Percentiles rank a stretch among this genome's conserved stretches.
These are phyloP conservation scores for Ustilago nuda DNA, from an alignment of 1,284 basidiomycete species.

Conservation along the genomic window DNA sequence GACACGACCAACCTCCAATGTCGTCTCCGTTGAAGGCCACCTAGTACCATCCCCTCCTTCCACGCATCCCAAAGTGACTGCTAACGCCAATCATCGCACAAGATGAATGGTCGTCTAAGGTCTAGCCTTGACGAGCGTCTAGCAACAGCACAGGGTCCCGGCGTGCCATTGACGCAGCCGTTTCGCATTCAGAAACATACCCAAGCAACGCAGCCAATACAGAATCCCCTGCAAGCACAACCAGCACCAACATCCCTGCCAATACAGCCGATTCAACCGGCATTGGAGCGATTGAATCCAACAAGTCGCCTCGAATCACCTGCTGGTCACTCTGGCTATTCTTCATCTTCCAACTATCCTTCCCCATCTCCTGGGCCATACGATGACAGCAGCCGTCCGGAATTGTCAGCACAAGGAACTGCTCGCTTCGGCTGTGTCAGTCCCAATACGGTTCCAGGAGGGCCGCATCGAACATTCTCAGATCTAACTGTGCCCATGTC, in stretches of 20 bases:
- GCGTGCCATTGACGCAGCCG: slow-evolving; percentile 2
- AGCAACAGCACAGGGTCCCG: neutral
- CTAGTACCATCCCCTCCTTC: neutral
- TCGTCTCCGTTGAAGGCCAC: neutral
- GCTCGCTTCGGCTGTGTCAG: slow-evolving; percentile 5
- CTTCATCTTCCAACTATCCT: slow-evolving; percentile 23
- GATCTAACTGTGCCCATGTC: slow-evolving; percentile 6
- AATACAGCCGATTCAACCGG: neutral
- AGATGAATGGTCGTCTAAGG: slow-evolving; percentile 23
- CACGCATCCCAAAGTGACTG: neutral
- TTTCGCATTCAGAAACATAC: slow-evolving; percentile 4
- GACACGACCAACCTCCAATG: neutral
- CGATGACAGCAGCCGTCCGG: slow-evolving; percentile 14
- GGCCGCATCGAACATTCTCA: slow-evolving; percentile 1
- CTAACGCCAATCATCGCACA: slow-evolving; percentile 3
- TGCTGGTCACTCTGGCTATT: slow-evolving; percentile 13
- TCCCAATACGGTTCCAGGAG: slow-evolving; percentile 5
- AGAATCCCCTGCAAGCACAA: neutral
- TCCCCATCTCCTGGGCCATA: slow-evolving; percentile 13
- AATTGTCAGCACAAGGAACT: slow-evolving; percentile 28
- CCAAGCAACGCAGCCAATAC: neutral
- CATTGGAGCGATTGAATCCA: neutral
- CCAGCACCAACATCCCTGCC: neutral
- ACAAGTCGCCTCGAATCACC: slow-evolving; percentile 10
- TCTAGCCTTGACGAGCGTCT: slow-evolving; percentile 10